Conservation (phyloP, 1,139 yeast genomes). For the Taphrina populina region DNA sequence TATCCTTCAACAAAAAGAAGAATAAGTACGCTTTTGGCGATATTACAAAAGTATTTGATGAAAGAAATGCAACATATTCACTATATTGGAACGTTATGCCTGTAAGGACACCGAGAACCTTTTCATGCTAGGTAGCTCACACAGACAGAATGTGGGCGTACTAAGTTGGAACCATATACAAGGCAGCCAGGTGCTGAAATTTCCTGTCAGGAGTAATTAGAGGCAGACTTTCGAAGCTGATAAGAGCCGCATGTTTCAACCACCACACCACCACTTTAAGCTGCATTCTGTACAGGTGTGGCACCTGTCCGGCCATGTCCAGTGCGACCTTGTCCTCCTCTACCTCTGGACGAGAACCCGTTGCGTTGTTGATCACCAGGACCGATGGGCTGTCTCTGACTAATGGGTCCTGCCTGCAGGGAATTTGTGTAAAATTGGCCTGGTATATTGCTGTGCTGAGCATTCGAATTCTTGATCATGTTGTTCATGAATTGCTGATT, state of each 20-base stretch:
- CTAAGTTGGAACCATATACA: constrained; percentile 49
- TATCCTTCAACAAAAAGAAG: constrained; percentile 48
- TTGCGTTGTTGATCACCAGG: constrained; percentile 2
- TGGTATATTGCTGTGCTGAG: background rate
- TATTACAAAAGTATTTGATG: constrained; percentile 50
- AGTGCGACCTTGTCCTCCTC: constrained; percentile 34
- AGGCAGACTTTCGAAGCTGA: too few species aligned
- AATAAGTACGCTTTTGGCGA: constrained; percentile 90
- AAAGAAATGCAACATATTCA: constrained; percentile 65
- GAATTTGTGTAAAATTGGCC: constrained; percentile 10
- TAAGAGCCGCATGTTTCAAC: too few species aligned
- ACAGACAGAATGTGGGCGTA: constrained; percentile 61
- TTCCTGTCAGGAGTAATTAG: constrained; percentile 29
- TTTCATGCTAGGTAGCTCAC: background rate
- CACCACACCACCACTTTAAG: too few species aligned
- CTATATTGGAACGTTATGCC: constrained; percentile 95
- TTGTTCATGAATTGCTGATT: constrained; percentile 20
- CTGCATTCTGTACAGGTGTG: too few species aligned
- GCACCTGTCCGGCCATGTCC: constrained; percentile 23
- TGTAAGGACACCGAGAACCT: background rate
- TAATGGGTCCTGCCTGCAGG: background rate
- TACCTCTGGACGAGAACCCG: constrained; percentile 15
- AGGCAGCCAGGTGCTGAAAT: constrained; percentile 35
- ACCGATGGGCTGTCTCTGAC: constrained; percentile 1
- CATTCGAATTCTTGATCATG: constrained; percentile 9